Percentiles rank a stretch among this genome's conserved stretches.
phyloP scores from a whole-genome alignment of 2,329 filamentous ascomycete genomes.

The Graphilbum ipis-grandicollis region DNA sequence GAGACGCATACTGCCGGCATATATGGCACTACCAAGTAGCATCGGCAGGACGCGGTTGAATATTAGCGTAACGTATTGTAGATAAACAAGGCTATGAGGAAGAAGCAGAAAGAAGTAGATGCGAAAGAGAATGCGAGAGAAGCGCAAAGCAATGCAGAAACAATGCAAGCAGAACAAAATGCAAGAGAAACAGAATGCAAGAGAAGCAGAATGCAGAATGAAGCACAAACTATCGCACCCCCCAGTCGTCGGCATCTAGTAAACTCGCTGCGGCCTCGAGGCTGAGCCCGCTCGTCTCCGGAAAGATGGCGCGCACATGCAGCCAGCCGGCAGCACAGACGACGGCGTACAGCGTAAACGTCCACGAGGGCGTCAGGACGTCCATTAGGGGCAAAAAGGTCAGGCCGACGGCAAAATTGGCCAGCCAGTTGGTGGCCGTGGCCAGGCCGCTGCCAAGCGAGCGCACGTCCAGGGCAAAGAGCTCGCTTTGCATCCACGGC shows the following conservation, averaged over 20 bases:
- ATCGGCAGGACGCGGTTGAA: too few relatives aligned
- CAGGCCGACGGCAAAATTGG: constrained; percentile 72
- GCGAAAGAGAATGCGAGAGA: too few relatives aligned
- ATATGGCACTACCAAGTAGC: too few relatives aligned
- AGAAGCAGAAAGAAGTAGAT: too few relatives aligned
- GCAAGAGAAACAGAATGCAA: neutral
- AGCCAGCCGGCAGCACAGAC: constrained; percentile 55
- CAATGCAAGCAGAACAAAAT: too few relatives aligned
- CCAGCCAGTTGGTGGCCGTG: constrained; percentile 72
- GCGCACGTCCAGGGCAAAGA: constrained; percentile 64
- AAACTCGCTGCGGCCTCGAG: constrained; percentile 65
- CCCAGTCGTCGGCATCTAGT: constrained; percentile 58
- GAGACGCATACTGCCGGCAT: too few relatives aligned
- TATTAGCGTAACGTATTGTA: too few relatives aligned
- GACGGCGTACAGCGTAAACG: constrained; percentile 63
- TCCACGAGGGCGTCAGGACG: constrained; percentile 50
- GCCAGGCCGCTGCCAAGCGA: constrained; percentile 55
- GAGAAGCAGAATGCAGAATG: neutral
- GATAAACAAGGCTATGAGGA: too few relatives aligned
- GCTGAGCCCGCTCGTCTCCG: constrained; percentile 67
- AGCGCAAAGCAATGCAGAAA: too few relatives aligned
- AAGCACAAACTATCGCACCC: constrained; percentile 28
- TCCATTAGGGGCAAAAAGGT: constrained; percentile 86
- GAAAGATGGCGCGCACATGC: constrained; percentile 59
- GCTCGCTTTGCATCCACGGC: constrained; percentile 89